Base-by-base conservation (phyloP, 495 filamentous ascomycete genomes). In the Neurospora africana region DNA sequence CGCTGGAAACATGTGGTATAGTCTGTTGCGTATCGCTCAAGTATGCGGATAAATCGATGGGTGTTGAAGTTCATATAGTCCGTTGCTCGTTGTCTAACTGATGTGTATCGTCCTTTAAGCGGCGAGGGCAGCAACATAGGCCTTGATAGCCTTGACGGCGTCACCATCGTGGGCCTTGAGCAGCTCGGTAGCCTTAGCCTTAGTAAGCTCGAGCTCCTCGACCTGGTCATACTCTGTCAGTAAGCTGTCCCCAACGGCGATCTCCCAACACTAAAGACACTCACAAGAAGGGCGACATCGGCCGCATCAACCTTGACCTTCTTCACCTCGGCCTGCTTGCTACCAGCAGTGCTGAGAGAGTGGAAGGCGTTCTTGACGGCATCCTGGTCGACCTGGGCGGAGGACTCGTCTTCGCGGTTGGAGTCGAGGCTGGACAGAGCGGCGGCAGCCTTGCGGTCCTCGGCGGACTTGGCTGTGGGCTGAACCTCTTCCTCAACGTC, bases 381-480 rank as follows among this genome's bases (percentile, higher is more conserved):
- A 74, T 95, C 93, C 69, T 92, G 87, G 75, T 97, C 92, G 74
- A 92, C 88, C 73, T 86, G 86, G 8, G 82, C 70, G 11, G 76
- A 72, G 30, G 83, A 74, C n/a, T 83, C 82, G 8, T 87, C 84
- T 69, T 91, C 91, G 71, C 89, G 89, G 72, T 82, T 81, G 35
- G 87, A 80, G 75, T 94, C 90, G 70, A 97, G 90, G 71, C 89
- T 88, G 73, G 88, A 89, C 76, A 97, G 89, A 21, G 94, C 94
- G 35, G 92, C 93, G 71, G 93, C 93, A 27, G 94, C 92, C 82
- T 95, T 97, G 80, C 93, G 92, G 83, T 95, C 94, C 82, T 96
- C 93, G 74, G 93, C 88, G 44, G 86, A 87, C 80, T 88, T 87
- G 72, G 88, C 91, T 70, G 87, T 89, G 47, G 89, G 83, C 58